Conservation (phyloP, 2,329 filamentous ascomycete species). For the Trichoderma oligosporum region DNA sequence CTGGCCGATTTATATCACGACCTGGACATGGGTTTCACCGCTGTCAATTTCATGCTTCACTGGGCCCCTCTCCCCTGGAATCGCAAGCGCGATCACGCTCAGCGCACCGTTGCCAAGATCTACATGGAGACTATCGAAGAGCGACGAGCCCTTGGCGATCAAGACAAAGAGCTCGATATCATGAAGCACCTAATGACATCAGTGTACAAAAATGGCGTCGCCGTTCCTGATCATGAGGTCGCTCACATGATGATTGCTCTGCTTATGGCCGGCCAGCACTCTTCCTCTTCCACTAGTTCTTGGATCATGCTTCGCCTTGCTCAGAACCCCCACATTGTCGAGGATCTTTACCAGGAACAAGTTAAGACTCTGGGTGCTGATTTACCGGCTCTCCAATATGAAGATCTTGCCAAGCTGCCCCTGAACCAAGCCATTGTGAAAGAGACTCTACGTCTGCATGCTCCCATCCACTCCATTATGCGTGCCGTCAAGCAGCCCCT, state of each 20-base stretch:
- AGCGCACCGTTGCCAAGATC: conserved; percentile 73
- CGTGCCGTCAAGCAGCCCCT: conserved; percentile 88
- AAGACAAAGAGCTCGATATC: conserved; percentile 65
- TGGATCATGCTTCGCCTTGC: conserved; percentile 85
- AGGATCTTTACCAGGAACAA: conserved; percentile 83
- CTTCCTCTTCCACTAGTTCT: conserved; percentile 75
- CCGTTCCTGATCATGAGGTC: conserved; percentile 77
- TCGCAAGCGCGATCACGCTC: conserved; percentile 72
- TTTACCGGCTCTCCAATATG: conserved; percentile 70
- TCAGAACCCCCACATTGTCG: conserved; percentile 69
- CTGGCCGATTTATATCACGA: conserved; percentile 84
- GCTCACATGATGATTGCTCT: conserved; percentile 94
- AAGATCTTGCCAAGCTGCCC: conserved; percentile 72
- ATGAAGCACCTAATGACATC: conserved; percentile 88
- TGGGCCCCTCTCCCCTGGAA: conserved; percentile 90
- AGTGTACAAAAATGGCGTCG: conserved; percentile 75
- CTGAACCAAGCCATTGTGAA: conserved; percentile 83
- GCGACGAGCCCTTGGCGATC: conserved; percentile 53
- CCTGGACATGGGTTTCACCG: conserved; percentile 83
- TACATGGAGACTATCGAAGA: conserved; percentile 80
- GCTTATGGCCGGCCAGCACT: conserved; percentile 89
- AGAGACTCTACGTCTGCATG: conserved; percentile 86
- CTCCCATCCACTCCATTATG: conserved; percentile 93
- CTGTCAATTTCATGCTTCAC: conserved; percentile 85
- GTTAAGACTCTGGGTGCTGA: conserved; percentile 67